A percentile compares a stretch with the other conserved stretches of the same genome.
phyloP scores from a whole-genome alignment of 1,139 yeast species.

The Pichia sp. region DNA sequence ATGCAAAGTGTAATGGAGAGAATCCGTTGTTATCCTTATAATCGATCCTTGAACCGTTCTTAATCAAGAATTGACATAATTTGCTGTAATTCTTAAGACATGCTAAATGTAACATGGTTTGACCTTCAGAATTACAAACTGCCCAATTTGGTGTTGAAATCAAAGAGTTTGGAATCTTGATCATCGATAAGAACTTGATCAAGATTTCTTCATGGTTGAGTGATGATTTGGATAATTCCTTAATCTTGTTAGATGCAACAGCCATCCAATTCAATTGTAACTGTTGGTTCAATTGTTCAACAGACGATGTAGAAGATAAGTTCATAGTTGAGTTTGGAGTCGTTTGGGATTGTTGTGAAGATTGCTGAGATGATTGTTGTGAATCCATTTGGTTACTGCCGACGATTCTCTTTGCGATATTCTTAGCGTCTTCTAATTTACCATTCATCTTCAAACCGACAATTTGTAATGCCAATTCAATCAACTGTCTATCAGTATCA shows the following conservation, averaged over 20 bases:
- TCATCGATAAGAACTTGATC: slow-evolving; percentile 61
- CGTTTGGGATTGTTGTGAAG: slow-evolving; percentile 13
- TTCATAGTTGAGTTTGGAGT: slow-evolving; percentile 6
- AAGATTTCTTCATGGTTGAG: slow-evolving; percentile 57
- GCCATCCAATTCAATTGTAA: slow-evolving; percentile 41
- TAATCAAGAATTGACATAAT: slow-evolving; percentile 61
- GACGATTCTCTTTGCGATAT: slow-evolving; percentile 83
- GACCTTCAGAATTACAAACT: slow-evolving; percentile 77
- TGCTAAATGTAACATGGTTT: slow-evolving; percentile 83
- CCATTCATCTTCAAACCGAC: slow-evolving; percentile 97
- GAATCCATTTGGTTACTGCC: slow-evolving; percentile 45
- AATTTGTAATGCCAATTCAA: slow-evolving; percentile 89
- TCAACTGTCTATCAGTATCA: slow-evolving; percentile 89
- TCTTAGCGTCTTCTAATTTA: slow-evolving; percentile 86
- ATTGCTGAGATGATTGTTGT: slow-evolving; percentile 10
- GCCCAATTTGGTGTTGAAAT: slow-evolving; percentile 71
- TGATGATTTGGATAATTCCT: slow-evolving; percentile 45
- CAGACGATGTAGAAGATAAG: slow-evolving; percentile 24
- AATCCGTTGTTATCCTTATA: slow-evolving; percentile 74
- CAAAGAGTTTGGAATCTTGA: slow-evolving; percentile 62
- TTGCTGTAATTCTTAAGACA: slow-evolving; percentile 67
- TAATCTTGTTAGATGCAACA: slow-evolving; percentile 38
- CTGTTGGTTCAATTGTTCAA: slow-evolving; percentile 11
- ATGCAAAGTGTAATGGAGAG: slow-evolving; percentile 86
- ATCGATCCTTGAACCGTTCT: slow-evolving; percentile 80